phyloP scores from a whole-genome alignment of 768 basidiomycete genomes.

The Amanita pallidorosea region DNA sequence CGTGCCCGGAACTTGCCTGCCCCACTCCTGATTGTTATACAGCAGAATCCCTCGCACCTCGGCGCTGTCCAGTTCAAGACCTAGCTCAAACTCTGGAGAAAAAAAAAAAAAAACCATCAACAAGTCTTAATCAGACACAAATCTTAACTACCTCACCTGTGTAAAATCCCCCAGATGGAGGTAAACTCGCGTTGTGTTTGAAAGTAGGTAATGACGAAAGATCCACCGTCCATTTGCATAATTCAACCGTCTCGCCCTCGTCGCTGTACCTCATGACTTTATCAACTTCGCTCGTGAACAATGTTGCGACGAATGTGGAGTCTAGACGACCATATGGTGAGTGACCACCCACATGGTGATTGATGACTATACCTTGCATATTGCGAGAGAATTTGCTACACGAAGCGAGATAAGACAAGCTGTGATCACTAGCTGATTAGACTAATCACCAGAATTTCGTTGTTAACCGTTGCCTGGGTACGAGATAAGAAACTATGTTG shows the following conservation, averaged over 20 bases:
- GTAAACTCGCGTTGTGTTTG: conserved; percentile 53
- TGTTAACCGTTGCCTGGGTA: conserved; percentile 59
- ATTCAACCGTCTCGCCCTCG: conserved; percentile 65
- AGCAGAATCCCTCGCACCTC: conserved; percentile 77
- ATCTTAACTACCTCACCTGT: conserved; percentile 42
- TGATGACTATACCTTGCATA: conserved; percentile 27
- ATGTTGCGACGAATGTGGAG: conserved; percentile 69
- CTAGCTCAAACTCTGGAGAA: conserved; percentile 79
- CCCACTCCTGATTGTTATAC: conserved; percentile 72
- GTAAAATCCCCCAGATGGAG: conserved; percentile 59
- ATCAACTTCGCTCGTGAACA: conserved; percentile 71
- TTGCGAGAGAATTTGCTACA: conserved; percentile 67
- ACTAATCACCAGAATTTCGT: conserved; percentile 70
- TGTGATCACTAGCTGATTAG: conserved; percentile 4
- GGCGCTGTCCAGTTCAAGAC: conserved; percentile 74
- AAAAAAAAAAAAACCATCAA: not conserved
- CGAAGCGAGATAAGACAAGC: conserved; percentile 8
- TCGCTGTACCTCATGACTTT: conserved; percentile 76
- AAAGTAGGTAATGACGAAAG: conserved; percentile 70
- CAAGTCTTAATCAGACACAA: not conserved
- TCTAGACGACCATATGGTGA: conserved; percentile 31
- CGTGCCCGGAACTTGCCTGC: conserved; percentile 38
- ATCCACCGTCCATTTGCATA: conserved; percentile 86
- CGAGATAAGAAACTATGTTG: conserved; percentile 10
- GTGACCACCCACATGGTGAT: not conserved